phyloP scores from a whole-genome alignment of 2,329 filamentous ascomycete genomes.

The Didymella exigua region DNA sequence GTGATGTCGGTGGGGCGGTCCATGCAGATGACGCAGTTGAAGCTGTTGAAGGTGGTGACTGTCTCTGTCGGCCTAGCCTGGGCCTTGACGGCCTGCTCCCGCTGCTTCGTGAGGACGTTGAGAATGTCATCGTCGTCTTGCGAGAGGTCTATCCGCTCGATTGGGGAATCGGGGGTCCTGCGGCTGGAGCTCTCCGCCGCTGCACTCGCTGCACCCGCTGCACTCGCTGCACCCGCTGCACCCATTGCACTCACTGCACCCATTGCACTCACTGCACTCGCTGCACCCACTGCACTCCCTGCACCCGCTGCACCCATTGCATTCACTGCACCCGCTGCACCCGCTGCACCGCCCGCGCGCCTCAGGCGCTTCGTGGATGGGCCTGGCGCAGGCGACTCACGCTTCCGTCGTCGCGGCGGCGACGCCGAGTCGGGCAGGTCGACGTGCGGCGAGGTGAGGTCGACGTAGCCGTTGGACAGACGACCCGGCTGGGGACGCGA shows the following conservation, averaged over 20 bases:
- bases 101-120: constrained; percentile 58
- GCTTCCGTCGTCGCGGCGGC: constrained; percentile 28
- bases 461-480: constrained; percentile 46
- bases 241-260: too few species aligned
- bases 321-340: too few species aligned
- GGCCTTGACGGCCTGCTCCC: constrained; percentile 57
- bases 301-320: too few species aligned
- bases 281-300: too few species aligned
- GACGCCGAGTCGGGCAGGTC: constrained; percentile 25
- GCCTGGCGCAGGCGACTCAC: constrained; percentile 31
- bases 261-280: too few species aligned
- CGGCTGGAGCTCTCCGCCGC: background rate
- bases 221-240: too few species aligned
- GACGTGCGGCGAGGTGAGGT: constrained; percentile 34
- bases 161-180: constrained; percentile 23
- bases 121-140: constrained; percentile 52
- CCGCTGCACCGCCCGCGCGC: constrained; percentile 30
- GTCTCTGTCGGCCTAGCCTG: constrained; percentile 50
- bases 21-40: constrained; percentile 69
- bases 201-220: too few species aligned
- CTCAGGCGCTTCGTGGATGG: constrained; percentile 42
- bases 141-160: constrained; percentile 59
- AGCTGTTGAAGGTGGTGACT: constrained; percentile 52
- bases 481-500: constrained; percentile 27
- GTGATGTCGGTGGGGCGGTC: constrained; percentile 65